Evolutionary conservation across 192 early-diverging fungal genomes (phyloP).

Genomic region (Gigaspora rosea): DNA sequence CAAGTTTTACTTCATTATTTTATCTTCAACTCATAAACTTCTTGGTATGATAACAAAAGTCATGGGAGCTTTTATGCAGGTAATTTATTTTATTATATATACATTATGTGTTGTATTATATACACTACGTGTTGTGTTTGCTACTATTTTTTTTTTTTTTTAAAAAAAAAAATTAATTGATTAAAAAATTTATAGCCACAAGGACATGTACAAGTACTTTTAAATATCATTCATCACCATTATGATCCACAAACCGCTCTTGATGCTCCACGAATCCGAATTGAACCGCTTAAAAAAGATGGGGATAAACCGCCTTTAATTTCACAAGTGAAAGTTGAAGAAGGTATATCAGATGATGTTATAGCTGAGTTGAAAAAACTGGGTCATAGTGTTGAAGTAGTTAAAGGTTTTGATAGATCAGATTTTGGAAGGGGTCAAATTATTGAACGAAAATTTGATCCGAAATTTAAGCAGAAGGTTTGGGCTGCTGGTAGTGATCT

Average conservation of each 20-base stretch:
- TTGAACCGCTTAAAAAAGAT: slow-evolving; percentile 43
- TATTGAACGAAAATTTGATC: slow-evolving; percentile 49
- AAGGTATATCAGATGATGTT: slow-evolving; percentile 53
- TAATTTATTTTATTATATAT: background rate
- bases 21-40: slow-evolving; percentile 8
- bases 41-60: slow-evolving; percentile 33
- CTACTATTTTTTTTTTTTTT: too few species aligned
- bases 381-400: slow-evolving; percentile 60
- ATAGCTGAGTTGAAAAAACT: slow-evolving; percentile 50
- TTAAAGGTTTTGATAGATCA: slow-evolving; percentile 48
- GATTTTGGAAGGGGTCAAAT: slow-evolving; percentile 79
- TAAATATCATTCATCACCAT: slow-evolving; percentile 63
- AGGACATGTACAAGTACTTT: slow-evolving; percentile 78
- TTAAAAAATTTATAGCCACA: slow-evolving; percentile 52
- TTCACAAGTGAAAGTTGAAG: slow-evolving; percentile 58
- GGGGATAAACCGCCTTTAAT: background rate
- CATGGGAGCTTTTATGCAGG: slow-evolving; percentile 78
- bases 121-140: too few species aligned
- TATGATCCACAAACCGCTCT: slow-evolving; percentile 66
- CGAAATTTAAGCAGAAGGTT: slow-evolving; percentile 43
- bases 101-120: too few species aligned
- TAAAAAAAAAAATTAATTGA: too few species aligned
- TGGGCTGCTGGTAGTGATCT: slow-evolving; percentile 59
- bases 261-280: slow-evolving; percentile 69
- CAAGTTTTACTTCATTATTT: background rate